A percentile compares a stretch with the other conserved stretches of the same genome.
Conservation (phyloP, 1,284 basidiomycete species). For the Trichosporon coremiiforme region DNA sequence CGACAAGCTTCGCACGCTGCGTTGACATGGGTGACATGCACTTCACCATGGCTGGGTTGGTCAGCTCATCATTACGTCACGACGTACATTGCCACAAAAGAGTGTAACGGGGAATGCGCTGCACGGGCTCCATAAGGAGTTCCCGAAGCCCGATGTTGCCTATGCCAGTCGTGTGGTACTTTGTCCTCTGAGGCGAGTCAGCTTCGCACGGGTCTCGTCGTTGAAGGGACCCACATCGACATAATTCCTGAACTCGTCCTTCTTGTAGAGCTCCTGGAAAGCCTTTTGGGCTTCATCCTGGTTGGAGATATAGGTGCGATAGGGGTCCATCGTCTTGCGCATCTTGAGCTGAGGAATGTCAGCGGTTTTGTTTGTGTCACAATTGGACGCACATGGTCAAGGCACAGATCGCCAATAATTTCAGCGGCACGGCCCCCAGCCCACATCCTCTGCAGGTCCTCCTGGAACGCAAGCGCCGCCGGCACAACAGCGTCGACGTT, state of each 20-base stretch:
- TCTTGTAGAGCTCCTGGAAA: conserved; percentile 78
- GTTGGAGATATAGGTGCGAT: conserved; percentile 86
- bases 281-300: conserved; percentile 90
- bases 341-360: conserved; percentile 64
- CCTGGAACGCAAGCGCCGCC: conserved; percentile 82
- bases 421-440: conserved; percentile 61
- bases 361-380: neutral
- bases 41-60: conserved; percentile 73
- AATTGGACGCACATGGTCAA: conserved; percentile 66
- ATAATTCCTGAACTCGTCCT: conserved; percentile 75
- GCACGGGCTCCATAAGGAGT: conserved; percentile 98
- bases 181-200: conserved; percentile 67
- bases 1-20: conserved; percentile 77
- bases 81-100: conserved; percentile 74
- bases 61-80: neutral
- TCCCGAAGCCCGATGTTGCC: conserved; percentile 88
- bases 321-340: conserved; percentile 80
- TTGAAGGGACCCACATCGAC: conserved; percentile 69
- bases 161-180: conserved; percentile 79
- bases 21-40: conserved; percentile 75
- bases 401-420: conserved; percentile 78
- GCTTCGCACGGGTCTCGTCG: neutral
- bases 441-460: conserved; percentile 76
- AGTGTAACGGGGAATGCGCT: conserved; percentile 94
- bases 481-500: conserved; percentile 87